Base-by-base conservation (phyloP, 176 grass and related monocot genomes). In the Lolium perenne region DNA sequence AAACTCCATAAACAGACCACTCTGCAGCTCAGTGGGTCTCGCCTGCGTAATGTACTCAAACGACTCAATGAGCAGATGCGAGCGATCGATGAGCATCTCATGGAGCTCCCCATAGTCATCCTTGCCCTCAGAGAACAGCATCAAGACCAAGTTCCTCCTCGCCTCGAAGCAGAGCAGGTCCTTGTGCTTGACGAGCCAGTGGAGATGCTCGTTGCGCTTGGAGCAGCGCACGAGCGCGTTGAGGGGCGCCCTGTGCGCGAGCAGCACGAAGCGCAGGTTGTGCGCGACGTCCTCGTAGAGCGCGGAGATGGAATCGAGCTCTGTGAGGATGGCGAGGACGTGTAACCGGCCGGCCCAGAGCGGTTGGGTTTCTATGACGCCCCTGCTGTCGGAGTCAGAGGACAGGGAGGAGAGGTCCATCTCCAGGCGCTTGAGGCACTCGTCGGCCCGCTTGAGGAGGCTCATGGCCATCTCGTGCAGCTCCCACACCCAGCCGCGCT, bases 1-100 rank as follows among this genome's bases (percentile, higher is more conserved):
- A 85, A 99, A 99, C 88, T 99, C 97, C 94, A 99, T 94, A 83
- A 99, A 99, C 18, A 99, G 77, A 23, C 94, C 97, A 59, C 92
- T 86, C 14, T 54, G 97, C 84, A 99, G 86, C 62, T 93, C 89
- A 71, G 5, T 83, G 43, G 91, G 50, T 38, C 65, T 87, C 20
- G 91, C 92, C 53, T 84, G 90, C 9, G 82, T 82, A 7, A 99
- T 94, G 82, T 99, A 99, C 65, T 91, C 92, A 54, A 97, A 99
- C 10, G 94, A 97, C 16, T 99, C 97, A 41, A 89, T 85, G 83
- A 99, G 77, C 59, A 99, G 74, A 66, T 93, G 94, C 0, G 83
- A 89, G 12, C 97, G 81, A 67, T 99, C 97, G 22, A 99, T 99
- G 47, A 99, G 83, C 97, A 99, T 99, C 87, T 99, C 97, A 73